Evolutionary conservation across 2,329 filamentous ascomycete species (phyloP).

Genomic region (Ceratocystis destructans): DNA sequence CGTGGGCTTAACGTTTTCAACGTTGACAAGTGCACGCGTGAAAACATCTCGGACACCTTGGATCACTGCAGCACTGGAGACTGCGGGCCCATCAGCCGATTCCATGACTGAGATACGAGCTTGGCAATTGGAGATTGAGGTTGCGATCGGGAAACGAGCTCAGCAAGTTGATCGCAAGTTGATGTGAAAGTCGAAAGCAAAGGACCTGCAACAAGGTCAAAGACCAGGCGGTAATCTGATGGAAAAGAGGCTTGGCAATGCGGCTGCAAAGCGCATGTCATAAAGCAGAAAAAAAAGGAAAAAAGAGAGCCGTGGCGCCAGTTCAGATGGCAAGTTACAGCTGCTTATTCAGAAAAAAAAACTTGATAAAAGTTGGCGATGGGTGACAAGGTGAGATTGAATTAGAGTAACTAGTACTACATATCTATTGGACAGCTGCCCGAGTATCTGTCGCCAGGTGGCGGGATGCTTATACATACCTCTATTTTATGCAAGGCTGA

Average conservation of each 20-base stretch:
- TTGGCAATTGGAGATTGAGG: neutral
- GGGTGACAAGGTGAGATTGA: neutral
- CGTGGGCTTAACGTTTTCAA: slow-evolving; percentile 44
- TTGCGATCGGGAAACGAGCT: too few species aligned
- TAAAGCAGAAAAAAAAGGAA: too few species aligned
- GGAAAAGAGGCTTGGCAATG: neutral
- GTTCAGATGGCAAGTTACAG: neutral
- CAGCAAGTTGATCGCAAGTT: neutral
- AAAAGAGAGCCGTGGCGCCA: too few species aligned
- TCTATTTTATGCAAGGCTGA: slow-evolving; percentile 17
- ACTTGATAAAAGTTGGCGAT: neutral
- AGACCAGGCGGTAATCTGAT: neutral
- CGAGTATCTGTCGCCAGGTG: neutral
- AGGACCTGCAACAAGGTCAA: too few species aligned
- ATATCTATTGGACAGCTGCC: neutral
- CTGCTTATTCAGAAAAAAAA: neutral
- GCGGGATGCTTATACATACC: neutral
- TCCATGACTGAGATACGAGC: neutral
- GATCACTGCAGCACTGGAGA: slow-evolving; percentile 40
- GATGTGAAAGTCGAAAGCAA: too few species aligned
- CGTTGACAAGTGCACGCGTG: slow-evolving; percentile 43
- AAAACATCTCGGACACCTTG: slow-evolving; percentile 41
- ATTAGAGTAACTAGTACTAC: neutral
- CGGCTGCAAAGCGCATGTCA: too few species aligned
- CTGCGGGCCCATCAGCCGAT: slow-evolving; percentile 21